Evolutionary conservation across 805 yeast genomes (phyloP).

Genomic region (Torulaspora delbrueckii): DNA sequence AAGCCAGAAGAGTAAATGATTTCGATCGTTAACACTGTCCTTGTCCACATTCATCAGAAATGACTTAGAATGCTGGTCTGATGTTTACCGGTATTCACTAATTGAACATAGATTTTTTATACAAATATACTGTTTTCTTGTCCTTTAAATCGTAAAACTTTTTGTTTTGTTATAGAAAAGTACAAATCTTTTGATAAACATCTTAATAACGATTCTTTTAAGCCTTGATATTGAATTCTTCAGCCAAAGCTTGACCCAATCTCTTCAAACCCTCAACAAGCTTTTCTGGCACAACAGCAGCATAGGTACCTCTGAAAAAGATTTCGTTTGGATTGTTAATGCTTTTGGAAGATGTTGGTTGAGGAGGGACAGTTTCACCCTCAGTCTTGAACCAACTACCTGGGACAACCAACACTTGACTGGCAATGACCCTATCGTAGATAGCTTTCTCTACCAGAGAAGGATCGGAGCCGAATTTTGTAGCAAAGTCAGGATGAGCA

Average conservation of each 20-base stretch:
- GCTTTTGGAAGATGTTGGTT: conserved; percentile 41
- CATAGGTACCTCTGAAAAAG: conserved; percentile 85
- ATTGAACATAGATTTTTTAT: neutral
- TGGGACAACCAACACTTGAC: conserved; percentile 71
- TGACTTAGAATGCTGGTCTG: neutral
- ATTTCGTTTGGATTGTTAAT: conserved; percentile 43
- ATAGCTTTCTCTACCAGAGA: conserved; percentile 57
- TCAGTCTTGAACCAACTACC: conserved; percentile 72
- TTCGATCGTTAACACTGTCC: too few species aligned
- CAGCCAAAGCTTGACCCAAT: conserved; percentile 58
- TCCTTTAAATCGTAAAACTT: neutral
- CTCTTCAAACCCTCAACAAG: conserved; percentile 59
- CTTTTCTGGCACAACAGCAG: conserved; percentile 71
- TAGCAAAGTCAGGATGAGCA: conserved; percentile 67
- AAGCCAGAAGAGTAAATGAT: conserved; percentile 15
- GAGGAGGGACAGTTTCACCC: conserved; percentile 57
- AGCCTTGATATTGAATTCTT: conserved; percentile 39
- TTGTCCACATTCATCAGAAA: too few species aligned
- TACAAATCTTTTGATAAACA: neutral
- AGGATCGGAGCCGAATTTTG: conserved; percentile 55
- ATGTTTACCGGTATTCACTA: neutral
- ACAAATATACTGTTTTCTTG: neutral
- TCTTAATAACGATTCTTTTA: neutral
- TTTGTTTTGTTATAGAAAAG: neutral
- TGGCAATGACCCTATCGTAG: conserved; percentile 54